Conservation (phyloP, 108 stramenopile species). For the Aureococcus anophagefferens region DNA sequence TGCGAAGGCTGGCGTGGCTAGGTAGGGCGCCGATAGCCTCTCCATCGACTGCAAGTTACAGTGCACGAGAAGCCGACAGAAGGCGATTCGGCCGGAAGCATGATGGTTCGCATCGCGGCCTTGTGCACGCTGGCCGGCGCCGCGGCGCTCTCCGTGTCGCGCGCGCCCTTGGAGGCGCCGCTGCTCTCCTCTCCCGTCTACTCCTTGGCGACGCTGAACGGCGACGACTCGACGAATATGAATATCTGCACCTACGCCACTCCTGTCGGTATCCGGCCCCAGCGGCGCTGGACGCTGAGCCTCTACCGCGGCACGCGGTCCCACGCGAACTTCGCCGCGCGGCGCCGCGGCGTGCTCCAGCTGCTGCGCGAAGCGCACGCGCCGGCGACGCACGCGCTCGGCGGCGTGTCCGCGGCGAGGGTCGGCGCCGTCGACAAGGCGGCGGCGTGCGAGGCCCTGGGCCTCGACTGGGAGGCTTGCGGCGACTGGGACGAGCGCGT, state of each 20-base stretch:
- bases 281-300: constrained; percentile 60
- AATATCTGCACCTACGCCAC: constrained; percentile 71
- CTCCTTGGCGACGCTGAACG: constrained; percentile 53
- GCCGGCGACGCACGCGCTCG: constrained; percentile 42
- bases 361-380: constrained; percentile 44
- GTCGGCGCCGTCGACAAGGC: constrained; percentile 51
- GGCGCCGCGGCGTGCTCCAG: constrained; percentile 51
- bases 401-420: constrained; percentile 48
- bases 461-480: constrained; percentile 35
- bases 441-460: constrained; percentile 34
- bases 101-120: no score
- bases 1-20: no score
- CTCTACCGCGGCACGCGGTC: constrained; percentile 57
- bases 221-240: constrained; percentile 47
- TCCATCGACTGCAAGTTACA: no score
- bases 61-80: no score
- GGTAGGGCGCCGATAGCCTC: no score
- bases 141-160: no score
- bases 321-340: constrained; percentile 52
- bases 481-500: constrained; percentile 23
- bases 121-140: no score
- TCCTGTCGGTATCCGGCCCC: constrained; percentile 55
- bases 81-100: no score
- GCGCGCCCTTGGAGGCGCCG: no score
- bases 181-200: constrained; percentile 63